Conservation (phyloP, 768 basidiomycete species). For the Asterophora lycoperdoides region DNA sequence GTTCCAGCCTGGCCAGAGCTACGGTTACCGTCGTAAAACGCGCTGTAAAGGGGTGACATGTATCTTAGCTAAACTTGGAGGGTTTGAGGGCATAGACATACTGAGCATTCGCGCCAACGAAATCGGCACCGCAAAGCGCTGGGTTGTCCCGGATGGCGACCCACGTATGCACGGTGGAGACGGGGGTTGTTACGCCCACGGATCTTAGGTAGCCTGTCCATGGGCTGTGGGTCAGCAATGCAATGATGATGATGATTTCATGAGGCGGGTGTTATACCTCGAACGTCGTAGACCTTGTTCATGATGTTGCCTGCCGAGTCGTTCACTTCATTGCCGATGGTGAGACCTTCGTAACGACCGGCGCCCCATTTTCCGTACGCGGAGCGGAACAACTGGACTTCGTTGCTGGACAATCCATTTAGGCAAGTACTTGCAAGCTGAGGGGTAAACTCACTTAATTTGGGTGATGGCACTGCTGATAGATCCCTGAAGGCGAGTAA, state of each 20-base stretch:
- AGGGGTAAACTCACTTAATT: constrained; percentile 25
- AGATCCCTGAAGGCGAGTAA: constrained; percentile 21
- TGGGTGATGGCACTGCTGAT: constrained; percentile 22
- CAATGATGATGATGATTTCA: neutral
- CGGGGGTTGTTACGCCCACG: constrained; percentile 29
- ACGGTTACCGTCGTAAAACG: constrained; percentile 32
- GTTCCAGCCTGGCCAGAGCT: constrained; percentile 30
- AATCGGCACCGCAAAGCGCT: constrained; percentile 32
- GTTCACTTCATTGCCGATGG: constrained; percentile 35
- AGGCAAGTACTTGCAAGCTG: neutral
- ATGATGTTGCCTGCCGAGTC: constrained; percentile 31
- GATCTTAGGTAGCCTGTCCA: constrained; percentile 28
- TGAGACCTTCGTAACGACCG: constrained; percentile 30
- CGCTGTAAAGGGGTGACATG: constrained; percentile 19
- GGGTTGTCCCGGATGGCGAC: constrained; percentile 29
- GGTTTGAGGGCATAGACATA: constrained; percentile 9
- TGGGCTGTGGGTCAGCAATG: neutral
- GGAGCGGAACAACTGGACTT: constrained; percentile 30
- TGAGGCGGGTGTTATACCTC: constrained; percentile 19
- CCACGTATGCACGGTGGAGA: constrained; percentile 38
- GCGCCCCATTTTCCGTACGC: constrained; percentile 30
- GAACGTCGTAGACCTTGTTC: constrained; percentile 31
- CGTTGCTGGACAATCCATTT: constrained; percentile 21
- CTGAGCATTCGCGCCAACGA: constrained; percentile 39
- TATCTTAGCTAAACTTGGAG: too few relatives aligned